phyloP scores from a whole-genome alignment of 2,329 filamentous ascomycete species.

The Pseudogymnoascus sp. region DNA sequence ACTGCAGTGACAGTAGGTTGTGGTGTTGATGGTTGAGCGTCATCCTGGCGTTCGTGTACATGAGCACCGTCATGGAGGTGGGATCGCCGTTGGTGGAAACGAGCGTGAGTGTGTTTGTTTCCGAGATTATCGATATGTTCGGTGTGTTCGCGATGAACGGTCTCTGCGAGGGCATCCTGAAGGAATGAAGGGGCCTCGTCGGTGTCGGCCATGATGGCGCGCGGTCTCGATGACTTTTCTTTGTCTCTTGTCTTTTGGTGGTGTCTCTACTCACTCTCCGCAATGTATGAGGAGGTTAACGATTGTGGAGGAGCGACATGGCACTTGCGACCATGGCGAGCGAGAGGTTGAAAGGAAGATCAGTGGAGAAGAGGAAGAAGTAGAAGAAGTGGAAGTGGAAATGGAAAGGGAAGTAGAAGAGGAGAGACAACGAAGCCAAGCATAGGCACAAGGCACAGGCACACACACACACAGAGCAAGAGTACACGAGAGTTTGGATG shows the following conservation, averaged over 20 bases:
- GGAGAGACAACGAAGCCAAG: background rate
- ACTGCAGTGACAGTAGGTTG: background rate
- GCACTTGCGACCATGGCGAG: background rate
- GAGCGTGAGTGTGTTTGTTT: slow-evolving; percentile 14
- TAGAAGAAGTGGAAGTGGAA: background rate
- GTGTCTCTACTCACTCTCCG: background rate
- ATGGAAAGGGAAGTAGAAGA: background rate
- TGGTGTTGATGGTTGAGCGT: background rate
- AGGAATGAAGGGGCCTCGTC: slow-evolving; percentile 26
- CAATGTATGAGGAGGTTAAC: background rate
- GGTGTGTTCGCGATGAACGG: slow-evolving; percentile 27
- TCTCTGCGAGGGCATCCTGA: slow-evolving; percentile 25
- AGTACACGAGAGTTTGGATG: background rate
- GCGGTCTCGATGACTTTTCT: background rate
- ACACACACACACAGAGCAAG: background rate
- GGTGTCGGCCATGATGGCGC: slow-evolving; percentile 3
- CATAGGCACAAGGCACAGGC: background rate
- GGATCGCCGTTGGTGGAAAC: slow-evolving; percentile 21
- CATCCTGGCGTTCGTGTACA: background rate
- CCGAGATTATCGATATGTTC: slow-evolving; percentile 10
- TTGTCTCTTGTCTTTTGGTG: background rate
- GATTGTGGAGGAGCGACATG: background rate
- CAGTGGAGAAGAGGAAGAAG: background rate
- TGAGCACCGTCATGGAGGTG: slow-evolving; percentile 14
- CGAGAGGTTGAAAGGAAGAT: background rate